Conservation (phyloP, 2,329 filamentous ascomycete genomes). For the Fusarium neocosmosporiellum region DNA sequence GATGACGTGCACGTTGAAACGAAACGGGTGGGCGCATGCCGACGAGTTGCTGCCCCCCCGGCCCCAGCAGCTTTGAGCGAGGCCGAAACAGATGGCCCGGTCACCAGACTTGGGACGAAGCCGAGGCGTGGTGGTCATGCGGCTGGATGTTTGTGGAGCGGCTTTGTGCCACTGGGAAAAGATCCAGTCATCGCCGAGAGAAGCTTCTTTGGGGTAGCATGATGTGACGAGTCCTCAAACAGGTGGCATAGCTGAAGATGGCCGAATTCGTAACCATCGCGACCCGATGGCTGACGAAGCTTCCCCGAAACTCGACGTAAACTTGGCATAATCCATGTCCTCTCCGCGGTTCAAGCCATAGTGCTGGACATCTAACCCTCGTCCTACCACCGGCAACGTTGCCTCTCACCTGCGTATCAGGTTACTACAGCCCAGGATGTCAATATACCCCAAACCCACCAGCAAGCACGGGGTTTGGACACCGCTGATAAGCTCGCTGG, state of each 20-base stretch:
- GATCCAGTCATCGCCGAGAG: slow-evolving; percentile 14
- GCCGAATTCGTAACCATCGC: background rate
- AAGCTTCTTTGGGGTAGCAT: background rate
- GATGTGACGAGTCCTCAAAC: slow-evolving; percentile 21
- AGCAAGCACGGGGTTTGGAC: background rate
- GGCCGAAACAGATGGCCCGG: slow-evolving; percentile 27
- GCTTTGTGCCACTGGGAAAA: slow-evolving; percentile 8
- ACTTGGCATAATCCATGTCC: background rate
- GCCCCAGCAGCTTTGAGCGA: slow-evolving; percentile 3
- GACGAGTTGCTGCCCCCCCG: background rate
- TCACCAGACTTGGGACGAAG: background rate
- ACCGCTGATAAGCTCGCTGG: background rate
- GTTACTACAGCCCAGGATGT: background rate
- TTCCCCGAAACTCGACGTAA: background rate
- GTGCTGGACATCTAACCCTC: background rate
- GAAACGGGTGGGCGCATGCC: slow-evolving; percentile 22
- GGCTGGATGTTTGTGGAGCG: slow-evolving; percentile 8
- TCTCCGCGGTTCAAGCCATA: background rate
- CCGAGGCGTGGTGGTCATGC: slow-evolving; percentile 6
- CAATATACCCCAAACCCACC: background rate
- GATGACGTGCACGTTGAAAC: slow-evolving; percentile 20
- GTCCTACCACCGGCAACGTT: slow-evolving; percentile 8
- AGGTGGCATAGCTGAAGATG: background rate
- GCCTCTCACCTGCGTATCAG: background rate
- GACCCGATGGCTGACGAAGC: background rate